Evolutionary conservation across 192 early-diverging fungal species (phyloP), one percentile per base, ranked within the genome.

Genomic region (Ramicandelaber brevisporus): DNA sequence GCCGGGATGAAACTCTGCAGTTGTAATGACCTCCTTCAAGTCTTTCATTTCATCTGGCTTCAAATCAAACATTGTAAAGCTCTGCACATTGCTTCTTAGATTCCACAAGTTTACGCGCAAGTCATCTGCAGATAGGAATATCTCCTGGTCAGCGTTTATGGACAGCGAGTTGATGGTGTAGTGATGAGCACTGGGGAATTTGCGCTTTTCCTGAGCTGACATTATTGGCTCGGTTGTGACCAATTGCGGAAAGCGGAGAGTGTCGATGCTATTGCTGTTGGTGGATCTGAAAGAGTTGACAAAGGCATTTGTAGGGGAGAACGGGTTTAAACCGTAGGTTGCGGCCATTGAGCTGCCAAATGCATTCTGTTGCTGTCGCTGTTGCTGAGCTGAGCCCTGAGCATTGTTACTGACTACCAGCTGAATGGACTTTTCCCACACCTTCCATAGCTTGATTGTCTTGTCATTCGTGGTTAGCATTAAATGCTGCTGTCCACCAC

Each of bases 81-180:
- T 90, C 57, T 98, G 89, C 53, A 93, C 83, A 22, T 83, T 85
- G 32, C 86, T 75, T 36, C 84, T 75, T 54, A 98, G 54, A 43
- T 96, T 98, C 93, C 93, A 98, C 36, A 98, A 55, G 50, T 98
- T 98, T 54, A 98, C 87, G 41, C 93, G 67, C 48, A 98, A 48
- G 43, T 98, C 93, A 41, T 98, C 93, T 6, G 89, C 86, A 17
- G 84, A 89, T 34, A 98, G 59, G 44, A 87, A 98, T 6, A 87
- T 98, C 43, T 98, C 89, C 18, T 70, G 80, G 55, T 98, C 93
- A 17, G 86, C 89, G 53, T 98, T 98, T 38, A 93, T 78, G 13
- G 87, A 93, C 36, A 98, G 93, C 8, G 89, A 93, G 62, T 98
- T 98, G 68, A 98, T 98, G 40, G 95, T 89, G 60, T 98, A 95